A percentile compares a stretch with the other conserved stretches of the same genome.
Conservation (phyloP, 202 grass and related monocot species). For the Saccharum hybrid region DNA sequence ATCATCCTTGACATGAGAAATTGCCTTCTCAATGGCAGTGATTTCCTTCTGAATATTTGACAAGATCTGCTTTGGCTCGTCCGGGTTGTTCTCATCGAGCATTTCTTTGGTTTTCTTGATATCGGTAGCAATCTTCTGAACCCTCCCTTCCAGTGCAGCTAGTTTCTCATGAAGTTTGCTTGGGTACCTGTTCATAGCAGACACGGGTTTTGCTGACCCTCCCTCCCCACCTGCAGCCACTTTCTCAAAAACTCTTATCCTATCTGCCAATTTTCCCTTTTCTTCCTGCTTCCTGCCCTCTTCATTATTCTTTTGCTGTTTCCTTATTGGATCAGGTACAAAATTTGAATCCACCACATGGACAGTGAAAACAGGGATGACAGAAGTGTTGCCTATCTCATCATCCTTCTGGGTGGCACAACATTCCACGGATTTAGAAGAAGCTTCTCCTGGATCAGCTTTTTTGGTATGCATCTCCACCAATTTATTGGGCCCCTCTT, state of each 20-base stretch:
- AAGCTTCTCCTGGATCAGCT: constrained; percentile 28
- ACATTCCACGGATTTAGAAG: constrained; percentile 5
- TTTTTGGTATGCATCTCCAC: constrained; percentile 13
- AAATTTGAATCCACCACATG: constrained; percentile 49
- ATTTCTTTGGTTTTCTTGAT: constrained; percentile 96
- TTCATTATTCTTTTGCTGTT: constrained; percentile 19
- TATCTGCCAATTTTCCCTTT: constrained; percentile 58
- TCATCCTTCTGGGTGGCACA: constrained; percentile 31
- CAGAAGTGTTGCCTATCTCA: constrained; percentile 35
- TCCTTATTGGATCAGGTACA: constrained; percentile 37
- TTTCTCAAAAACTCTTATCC: constrained; percentile 81
- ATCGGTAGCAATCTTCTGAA: constrained; percentile 96
- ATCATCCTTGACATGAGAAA: constrained; percentile 70
- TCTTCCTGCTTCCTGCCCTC: constrained; percentile 50
- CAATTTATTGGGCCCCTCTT: neutral
- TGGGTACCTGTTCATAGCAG: constrained; percentile 58
- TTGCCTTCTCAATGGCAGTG: constrained; percentile 78
- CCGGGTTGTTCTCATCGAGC: constrained; percentile 78
- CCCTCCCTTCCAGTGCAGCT: constrained; percentile 78
- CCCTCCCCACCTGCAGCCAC: constrained; percentile 40
- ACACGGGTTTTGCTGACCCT: constrained; percentile 30
- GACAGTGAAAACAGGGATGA: constrained; percentile 74
- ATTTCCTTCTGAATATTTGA: constrained; percentile 94
- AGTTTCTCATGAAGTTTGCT: constrained; percentile 92
- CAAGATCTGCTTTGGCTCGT: constrained; percentile 88